Evolutionary conservation across 805 yeast species (phyloP).

Genomic region (Alloascoidea africana): DNA sequence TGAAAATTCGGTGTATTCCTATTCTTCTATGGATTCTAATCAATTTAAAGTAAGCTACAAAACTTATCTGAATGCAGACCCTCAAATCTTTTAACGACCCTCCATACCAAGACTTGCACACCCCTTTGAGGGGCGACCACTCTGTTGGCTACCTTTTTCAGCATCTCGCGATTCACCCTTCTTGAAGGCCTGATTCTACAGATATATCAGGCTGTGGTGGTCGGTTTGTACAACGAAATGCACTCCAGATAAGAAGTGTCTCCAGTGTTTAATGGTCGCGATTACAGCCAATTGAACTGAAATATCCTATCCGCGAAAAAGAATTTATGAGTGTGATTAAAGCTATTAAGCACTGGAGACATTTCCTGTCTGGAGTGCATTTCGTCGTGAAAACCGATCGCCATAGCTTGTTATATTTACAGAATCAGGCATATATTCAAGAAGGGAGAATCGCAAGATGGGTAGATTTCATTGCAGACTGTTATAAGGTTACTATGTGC

Average conservation of each 20-base stretch:
- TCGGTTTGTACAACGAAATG: conserved; percentile 4
- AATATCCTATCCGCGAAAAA: conserved; percentile 6
- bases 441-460: conserved; percentile 1
- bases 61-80: no score
- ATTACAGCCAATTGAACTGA: conserved; percentile 3
- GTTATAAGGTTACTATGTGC: no score
- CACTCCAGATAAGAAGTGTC: conserved; percentile 3
- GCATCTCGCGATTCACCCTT: not conserved
- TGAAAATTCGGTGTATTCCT: no score
- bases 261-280: conserved; percentile 5
- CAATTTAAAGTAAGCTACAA: no score
- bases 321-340: conserved; percentile 6
- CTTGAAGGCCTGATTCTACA: no score
- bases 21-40: no score
- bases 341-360: conserved; percentile 5
- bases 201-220: conserved; percentile 4
- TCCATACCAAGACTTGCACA: no score
- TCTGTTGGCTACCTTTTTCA: no score
- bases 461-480: not conserved
- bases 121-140: no score
- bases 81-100: no score
- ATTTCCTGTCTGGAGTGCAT: conserved; percentile 2
- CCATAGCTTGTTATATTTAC: no score
- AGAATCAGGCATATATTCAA: no score
- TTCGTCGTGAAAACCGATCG: conserved; percentile 4